Percentiles rank a stretch among this genome's conserved stretches.
phyloP scores from a whole-genome alignment of 192 early-diverging fungal species.

The Backusella psychrophila region DNA sequence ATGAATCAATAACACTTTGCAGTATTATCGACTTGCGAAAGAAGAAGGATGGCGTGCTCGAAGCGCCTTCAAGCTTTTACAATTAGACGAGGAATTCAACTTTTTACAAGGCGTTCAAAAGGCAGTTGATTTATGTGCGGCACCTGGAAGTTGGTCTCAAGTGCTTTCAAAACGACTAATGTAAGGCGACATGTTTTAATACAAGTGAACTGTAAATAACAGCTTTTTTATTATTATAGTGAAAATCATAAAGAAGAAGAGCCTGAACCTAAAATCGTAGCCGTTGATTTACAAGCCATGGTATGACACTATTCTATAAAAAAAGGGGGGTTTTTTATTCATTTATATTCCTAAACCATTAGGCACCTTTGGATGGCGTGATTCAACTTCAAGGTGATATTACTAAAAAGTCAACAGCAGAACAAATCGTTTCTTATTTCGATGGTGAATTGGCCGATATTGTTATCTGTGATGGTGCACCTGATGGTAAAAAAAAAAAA shows the following conservation, averaged over 20 bases:
- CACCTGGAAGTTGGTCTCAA: constrained; percentile 97
- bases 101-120: constrained; percentile 84
- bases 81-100: constrained; percentile 94
- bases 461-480: constrained; percentile 95
- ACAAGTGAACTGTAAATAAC: not conserved
- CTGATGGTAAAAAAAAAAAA: constrained; percentile 63
- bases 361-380: constrained; percentile 91
- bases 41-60: constrained; percentile 98
- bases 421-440: constrained; percentile 88
- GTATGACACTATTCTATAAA: not conserved
- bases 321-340: no score
- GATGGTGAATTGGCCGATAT: constrained; percentile 86
- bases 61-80: constrained; percentile 95
- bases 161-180: constrained; percentile 70
- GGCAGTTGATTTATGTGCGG: constrained; percentile 96
- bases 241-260: constrained; percentile 49
- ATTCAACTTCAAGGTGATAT: constrained; percentile 97
- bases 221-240: constrained; percentile 27
- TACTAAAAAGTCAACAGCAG: constrained; percentile 90
- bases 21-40: constrained; percentile 94
- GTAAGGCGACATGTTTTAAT: constrained; percentile 26
- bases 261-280: constrained; percentile 78
- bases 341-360: not conserved
- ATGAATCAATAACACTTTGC: not conserved
- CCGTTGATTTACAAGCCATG: constrained; percentile 96